Conservation (phyloP, 2,329 filamentous ascomycete species). For the Penicillium psychrosexuale region DNA sequence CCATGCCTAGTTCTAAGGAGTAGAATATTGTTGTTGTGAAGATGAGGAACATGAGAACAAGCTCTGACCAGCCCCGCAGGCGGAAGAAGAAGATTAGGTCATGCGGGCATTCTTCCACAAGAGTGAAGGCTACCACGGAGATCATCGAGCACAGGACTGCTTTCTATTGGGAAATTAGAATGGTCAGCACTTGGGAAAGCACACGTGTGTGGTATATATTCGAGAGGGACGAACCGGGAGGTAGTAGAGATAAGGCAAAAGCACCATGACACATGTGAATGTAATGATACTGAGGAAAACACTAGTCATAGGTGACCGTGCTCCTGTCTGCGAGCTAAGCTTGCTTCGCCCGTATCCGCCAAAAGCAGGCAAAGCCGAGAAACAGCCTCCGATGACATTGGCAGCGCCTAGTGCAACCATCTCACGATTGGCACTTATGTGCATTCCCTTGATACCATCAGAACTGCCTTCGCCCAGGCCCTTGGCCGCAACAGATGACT, state of each 20-base stretch:
- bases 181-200: not conserved
- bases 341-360: constrained; percentile 96
- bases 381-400: constrained; percentile 86
- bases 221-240: constrained; percentile 68
- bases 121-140: constrained; percentile 86
- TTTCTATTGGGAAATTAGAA: constrained; percentile 58
- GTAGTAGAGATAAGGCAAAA: constrained; percentile 91
- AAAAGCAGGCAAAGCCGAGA: constrained; percentile 90
- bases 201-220: not conserved
- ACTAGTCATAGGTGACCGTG: constrained; percentile 89
- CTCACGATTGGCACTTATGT: constrained; percentile 86
- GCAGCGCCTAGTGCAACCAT: constrained; percentile 86
- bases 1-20: constrained; percentile 89
- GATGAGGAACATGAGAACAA: constrained; percentile 84
- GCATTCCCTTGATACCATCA: constrained; percentile 71
- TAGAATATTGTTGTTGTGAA: constrained; percentile 92
- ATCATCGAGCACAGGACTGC: constrained; percentile 92
- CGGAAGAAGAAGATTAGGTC: constrained; percentile 86
- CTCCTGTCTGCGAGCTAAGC: constrained; percentile 88
- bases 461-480: constrained; percentile 65
- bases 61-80: constrained; percentile 81
- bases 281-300: constrained; percentile 82
- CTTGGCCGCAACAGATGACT: constrained; percentile 94
- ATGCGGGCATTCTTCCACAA: constrained; percentile 92
- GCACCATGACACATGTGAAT: constrained; percentile 72